phyloP scores from a whole-genome alignment of 176 grass and related monocot genomes.

The Hyparrhenia diplandra region DNA sequence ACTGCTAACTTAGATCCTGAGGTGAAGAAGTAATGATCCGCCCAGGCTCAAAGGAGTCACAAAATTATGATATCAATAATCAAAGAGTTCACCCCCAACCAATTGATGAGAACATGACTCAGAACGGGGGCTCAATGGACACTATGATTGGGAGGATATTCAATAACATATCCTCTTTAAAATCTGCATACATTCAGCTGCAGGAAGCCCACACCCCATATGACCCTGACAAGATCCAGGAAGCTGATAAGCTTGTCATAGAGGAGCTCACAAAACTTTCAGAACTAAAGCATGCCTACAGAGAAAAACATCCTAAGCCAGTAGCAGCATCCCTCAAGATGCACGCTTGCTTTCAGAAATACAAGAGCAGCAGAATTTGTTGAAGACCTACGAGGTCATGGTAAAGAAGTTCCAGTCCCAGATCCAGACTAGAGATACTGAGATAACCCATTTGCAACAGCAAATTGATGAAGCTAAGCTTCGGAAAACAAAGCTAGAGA shows the following conservation, averaged over 20 bases:
- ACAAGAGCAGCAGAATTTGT: constrained; percentile 87
- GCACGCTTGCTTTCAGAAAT: constrained; percentile 75
- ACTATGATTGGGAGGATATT: constrained; percentile 71
- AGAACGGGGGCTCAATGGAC: constrained; percentile 68
- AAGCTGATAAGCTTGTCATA: constrained; percentile 87
- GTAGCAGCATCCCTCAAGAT: constrained; percentile 79
- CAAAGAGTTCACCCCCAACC: constrained; percentile 97
- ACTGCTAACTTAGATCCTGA: constrained; percentile 15
- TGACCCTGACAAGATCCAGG: constrained; percentile 85
- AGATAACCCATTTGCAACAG: constrained; percentile 63
- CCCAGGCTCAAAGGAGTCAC: constrained; percentile 49
- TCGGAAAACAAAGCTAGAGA: constrained; percentile 83
- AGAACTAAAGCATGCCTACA: constrained; percentile 93
- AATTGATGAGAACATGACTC: constrained; percentile 73
- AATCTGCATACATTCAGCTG: constrained; percentile 85
- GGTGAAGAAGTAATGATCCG: constrained; percentile 50
- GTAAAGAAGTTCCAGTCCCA: constrained; percentile 99
- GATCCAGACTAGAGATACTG: constrained; percentile 83
- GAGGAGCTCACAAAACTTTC: constrained; percentile 88
- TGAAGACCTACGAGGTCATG: constrained; percentile 97
- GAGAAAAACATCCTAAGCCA: constrained; percentile 89
- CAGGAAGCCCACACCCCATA: constrained; percentile 98
- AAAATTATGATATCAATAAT: constrained; percentile 80
- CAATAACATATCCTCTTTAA: constrained; percentile 91
- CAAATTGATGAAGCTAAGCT: constrained; percentile 84